Evolutionary conservation across 768 basidiomycete species (phyloP).

Genomic region (Boletales sp.): DNA sequence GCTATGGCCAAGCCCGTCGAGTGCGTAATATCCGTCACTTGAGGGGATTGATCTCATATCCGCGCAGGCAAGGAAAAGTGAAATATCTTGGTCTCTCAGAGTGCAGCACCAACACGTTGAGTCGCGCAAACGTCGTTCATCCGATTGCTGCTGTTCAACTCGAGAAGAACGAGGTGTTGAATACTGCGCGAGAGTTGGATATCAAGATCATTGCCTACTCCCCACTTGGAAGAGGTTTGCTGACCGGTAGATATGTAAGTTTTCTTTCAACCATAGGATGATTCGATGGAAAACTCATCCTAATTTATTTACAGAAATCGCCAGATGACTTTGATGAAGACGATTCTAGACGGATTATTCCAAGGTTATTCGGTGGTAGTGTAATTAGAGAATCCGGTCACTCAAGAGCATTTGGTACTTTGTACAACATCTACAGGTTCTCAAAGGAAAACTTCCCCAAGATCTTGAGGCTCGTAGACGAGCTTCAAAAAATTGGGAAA

Average conservation of each 20-base stretch:
- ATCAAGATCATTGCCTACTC: conserved; percentile 49
- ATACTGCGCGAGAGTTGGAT: conserved; percentile 46
- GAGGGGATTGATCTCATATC: not conserved
- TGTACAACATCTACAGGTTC: conserved; percentile 14
- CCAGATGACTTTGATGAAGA: conserved; percentile 29
- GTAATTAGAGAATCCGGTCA: not conserved
- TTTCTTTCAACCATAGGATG: not conserved
- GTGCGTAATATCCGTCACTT: conserved; percentile 23
- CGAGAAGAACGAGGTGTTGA: conserved; percentile 41
- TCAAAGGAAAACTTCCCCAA: conserved; percentile 44
- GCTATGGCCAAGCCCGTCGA: conserved; percentile 53
- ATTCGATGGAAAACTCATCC: not conserved
- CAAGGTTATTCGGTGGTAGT: conserved; percentile 24
- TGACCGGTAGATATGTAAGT: conserved; percentile 44
- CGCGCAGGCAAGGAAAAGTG: conserved; percentile 35
- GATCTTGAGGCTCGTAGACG: conserved; percentile 37
- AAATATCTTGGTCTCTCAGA: conserved; percentile 55
- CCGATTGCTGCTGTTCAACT: conserved; percentile 49
- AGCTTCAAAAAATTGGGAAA: conserved; percentile 30
- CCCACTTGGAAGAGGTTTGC: conserved; percentile 50
- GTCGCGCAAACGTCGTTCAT: conserved; percentile 49
- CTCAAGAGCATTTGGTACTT: not conserved
- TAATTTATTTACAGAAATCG: conserved; percentile 23
- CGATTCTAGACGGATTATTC: conserved; percentile 23
- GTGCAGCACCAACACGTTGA: conserved; percentile 41